Evolutionary conservation across 208 protist species (phyloP), one percentile per base, ranked within the genome.

Genomic region (Wallacemonas sp.): DNA sequence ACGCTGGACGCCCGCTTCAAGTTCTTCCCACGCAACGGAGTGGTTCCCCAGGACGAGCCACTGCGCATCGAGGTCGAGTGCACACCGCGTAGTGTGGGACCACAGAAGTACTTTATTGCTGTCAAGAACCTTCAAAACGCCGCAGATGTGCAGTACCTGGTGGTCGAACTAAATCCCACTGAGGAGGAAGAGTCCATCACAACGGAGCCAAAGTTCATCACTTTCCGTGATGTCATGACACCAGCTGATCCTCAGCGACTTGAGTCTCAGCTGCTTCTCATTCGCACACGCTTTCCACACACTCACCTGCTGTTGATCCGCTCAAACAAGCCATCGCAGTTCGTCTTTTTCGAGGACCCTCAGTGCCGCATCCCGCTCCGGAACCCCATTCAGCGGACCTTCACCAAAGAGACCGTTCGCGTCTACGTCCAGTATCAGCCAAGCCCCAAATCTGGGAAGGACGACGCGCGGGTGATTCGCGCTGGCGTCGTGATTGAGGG

Each of bases 61-160:
- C 67, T 93, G 32, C 74, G 76, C 19, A 89, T 95, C 60, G 77
- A 80, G 21, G 87, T 93, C 11, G 82, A 90, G 55, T 95, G 90
- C 69, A 90, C 85, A 2, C 83, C 90, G 19, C 72, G 71, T 17
- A 82, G 80, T 61, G 76, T 85, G 24, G 87, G 87, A 2, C 90
- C 85, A 5, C 90, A 95, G 61, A 85, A 82, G 61, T 95, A 93
- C 57, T 81, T 93, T 39, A 85, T 95, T 48, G 87, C 90, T 3
- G 80, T 95, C 19, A 92, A 85, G 56, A 93, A 95, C 33, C 58
- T 92, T 26, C 75, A 83, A 57, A 80, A 93, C 70, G 61, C 74
- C 1, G 41, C 61, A 0, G 85, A 92, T 57, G 74, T 93, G 39
- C 71, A 79, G 52, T 93, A 93, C 68, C 38, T 95, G 29, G 79